Conservation (phyloP, 148 eudicot species). For the Rhododendron vialii region DNA sequence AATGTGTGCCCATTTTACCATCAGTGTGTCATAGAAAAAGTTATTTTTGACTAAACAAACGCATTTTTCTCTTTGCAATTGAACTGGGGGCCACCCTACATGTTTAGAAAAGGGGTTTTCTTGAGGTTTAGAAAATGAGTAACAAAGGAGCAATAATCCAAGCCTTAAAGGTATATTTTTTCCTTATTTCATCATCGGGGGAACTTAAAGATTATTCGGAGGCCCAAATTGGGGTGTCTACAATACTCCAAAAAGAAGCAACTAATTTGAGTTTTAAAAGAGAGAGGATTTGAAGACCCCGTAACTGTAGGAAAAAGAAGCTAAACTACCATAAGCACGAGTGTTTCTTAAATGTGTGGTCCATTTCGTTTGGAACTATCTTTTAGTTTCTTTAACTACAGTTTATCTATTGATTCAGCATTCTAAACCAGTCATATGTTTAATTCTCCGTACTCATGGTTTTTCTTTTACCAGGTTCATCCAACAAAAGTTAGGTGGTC, state of each 20-base stretch:
- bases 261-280: not conserved
- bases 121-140: too few species aligned
- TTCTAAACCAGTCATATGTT: not conserved
- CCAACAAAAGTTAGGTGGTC: constrained; percentile 92
- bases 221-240: too few species aligned
- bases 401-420: not conserved
- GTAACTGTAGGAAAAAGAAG: not conserved
- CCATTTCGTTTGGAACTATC: not conserved
- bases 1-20: too few species aligned
- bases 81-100: too few species aligned
- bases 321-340: not conserved
- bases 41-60: too few species aligned
- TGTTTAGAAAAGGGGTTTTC: too few species aligned
- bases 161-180: too few species aligned
- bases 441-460: not conserved
- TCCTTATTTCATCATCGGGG: too few species aligned
- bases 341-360: not conserved
- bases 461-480: constrained; percentile 49
- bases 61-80: too few species aligned
- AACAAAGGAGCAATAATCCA: too few species aligned
- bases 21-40: too few species aligned
- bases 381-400: not conserved
- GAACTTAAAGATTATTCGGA: too few species aligned
- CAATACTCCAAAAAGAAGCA: not conserved
- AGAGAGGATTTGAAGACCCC: not conserved